Base-by-base conservation (phyloP, 164 flowering plant genomes). In the Santalum album region DNA sequence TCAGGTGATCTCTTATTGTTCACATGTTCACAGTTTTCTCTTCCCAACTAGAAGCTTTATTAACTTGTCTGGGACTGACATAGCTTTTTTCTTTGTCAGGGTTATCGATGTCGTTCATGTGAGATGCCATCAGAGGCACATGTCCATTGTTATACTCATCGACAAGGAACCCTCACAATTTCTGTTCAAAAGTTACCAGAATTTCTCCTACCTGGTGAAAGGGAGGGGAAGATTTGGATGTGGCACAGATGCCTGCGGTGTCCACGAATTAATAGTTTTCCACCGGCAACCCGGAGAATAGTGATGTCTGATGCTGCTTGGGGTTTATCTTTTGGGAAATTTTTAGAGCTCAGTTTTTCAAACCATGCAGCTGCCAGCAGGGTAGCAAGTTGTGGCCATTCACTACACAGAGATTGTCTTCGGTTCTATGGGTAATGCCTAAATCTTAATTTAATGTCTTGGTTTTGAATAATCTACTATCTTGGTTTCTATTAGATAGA, bases 261-360 rank as follows among this genome's bases (percentile, higher is more conserved):
- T 69, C 97, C 99, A 34, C 72, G 95, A 38, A 61, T 27, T 39
- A 74, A 75, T 59, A 87, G 95, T 14, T 85, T 82, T 58, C 99
- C 99, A 51, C 99, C 99, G 23, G 89, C 99, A 22, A 94, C 99
- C 44, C 66, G 82, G 49, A 79, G 99, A 61, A 70, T 87, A 26
- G 79, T 86, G 57, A 94, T 94, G 99, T 94, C 99, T 60, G 90
- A 94, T 84, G 97, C 97, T 66, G 99, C 99, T 23, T 94, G 99
- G 99, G 97, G 99, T 29, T 68, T 94, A 70, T 94, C 99, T 17
- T 87, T 94, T 63, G 99, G 99, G 54, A 94, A 94, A 60, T 94
- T 94, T 75, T 76, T 94, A 78, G 99, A 94, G 79, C 97, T 94
- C 47, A 94, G 99, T 64, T 90, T 94, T 71, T 94, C 99, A 54